Evolutionary conservation across 257 asterid species (phyloP).

Genomic region (Solanum infundibuliforme): DNA sequence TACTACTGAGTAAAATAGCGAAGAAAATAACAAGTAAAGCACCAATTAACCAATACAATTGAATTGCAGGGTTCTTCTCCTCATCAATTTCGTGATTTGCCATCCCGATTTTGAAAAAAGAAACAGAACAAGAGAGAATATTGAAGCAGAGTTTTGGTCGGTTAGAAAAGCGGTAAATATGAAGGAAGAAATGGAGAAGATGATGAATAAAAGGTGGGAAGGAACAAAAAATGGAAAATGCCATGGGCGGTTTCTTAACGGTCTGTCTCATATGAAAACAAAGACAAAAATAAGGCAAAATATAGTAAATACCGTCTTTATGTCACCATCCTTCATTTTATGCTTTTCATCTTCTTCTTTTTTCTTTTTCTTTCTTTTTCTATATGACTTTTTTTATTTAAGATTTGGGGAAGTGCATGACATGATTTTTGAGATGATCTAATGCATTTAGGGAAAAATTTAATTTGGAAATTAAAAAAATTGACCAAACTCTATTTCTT

Average conservation of each 20-base stretch:
- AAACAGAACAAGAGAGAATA: background rate
- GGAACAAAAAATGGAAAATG: background rate
- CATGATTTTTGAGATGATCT: background rate
- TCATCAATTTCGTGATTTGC: background rate
- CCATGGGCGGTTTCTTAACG: background rate
- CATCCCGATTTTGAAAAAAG: background rate
- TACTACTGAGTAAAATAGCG: slow-evolving; percentile 10
- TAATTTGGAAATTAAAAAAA: background rate
- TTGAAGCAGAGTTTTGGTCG: background rate
- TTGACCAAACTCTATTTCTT: background rate
- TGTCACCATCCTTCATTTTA: too few species aligned
- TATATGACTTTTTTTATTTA: background rate
- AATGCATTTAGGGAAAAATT: background rate
- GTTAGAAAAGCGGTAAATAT: background rate
- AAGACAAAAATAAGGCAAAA: background rate
- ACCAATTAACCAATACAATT: background rate
- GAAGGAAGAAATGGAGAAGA: background rate
- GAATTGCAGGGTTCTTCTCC: background rate
- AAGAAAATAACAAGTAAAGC: slow-evolving; percentile 20
- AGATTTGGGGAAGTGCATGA: background rate
- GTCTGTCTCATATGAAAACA: background rate
- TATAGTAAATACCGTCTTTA: too few species aligned
- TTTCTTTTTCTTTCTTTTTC: too few species aligned
- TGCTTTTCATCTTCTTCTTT: too few species aligned
- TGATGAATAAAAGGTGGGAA: background rate